Conservation (phyloP, 192 early-diverging fungal genomes). For the Backusella circina region DNA sequence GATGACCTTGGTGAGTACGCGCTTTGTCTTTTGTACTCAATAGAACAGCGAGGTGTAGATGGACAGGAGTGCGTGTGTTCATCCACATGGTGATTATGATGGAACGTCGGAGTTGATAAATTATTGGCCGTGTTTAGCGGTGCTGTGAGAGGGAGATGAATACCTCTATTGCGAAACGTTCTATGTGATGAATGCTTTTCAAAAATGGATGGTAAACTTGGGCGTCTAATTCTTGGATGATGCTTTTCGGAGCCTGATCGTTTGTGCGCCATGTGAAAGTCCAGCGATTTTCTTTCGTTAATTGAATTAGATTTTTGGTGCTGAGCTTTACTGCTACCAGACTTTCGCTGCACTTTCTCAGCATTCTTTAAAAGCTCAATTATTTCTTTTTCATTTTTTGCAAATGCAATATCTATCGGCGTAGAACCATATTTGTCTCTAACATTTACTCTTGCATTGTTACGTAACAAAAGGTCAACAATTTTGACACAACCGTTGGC, state of each 20-base stretch:
- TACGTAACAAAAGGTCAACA: conserved; percentile 54
- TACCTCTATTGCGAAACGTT: not conserved
- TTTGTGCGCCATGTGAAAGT: not conserved
- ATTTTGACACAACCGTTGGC: conserved; percentile 63
- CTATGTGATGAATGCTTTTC: not conserved
- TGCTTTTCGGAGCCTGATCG: not conserved
- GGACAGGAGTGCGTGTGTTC: not conserved
- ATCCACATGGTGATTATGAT: not conserved
- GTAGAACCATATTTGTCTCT: conserved; percentile 55
- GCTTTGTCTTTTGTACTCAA: not conserved
- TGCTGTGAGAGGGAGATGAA: not conserved
- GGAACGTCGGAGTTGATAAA: not conserved
- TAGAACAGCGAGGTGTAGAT: not conserved
- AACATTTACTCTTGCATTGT: conserved; percentile 53
- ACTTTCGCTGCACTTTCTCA: not conserved
- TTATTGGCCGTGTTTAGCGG: not conserved
- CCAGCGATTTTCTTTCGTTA: not conserved
- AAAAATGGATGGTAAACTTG: conserved; percentile 21
- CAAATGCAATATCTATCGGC: conserved; percentile 39
- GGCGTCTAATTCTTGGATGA: conserved; percentile 12
- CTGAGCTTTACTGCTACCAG: not conserved
- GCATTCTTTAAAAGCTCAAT: conserved; percentile 14
- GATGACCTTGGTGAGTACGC: not conserved
- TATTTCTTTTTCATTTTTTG: conserved; percentile 43
- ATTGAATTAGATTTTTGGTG: not conserved